phyloP scores from a whole-genome alignment of 352 stramenopile species.

The Globisporangium barbulae region DNA sequence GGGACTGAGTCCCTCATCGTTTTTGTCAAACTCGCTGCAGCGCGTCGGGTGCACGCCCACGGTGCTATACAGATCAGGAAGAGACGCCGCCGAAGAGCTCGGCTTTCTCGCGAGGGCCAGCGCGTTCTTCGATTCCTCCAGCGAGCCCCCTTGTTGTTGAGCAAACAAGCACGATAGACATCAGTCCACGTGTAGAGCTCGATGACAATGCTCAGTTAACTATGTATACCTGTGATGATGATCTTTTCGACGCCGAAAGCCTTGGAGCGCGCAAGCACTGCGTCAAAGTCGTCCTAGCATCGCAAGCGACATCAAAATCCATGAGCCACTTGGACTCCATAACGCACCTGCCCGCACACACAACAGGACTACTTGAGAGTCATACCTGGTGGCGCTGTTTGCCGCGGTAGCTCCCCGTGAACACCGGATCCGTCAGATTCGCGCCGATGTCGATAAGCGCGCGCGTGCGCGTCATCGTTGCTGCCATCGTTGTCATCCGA shows the following conservation, averaged over 20 bases:
- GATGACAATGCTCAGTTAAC: not conserved
- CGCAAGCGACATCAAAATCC: not conserved
- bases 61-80: conserved; percentile 53
- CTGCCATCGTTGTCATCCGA: conserved; percentile 9
- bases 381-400: conserved; percentile 86
- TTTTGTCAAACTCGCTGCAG: conserved; percentile 85
- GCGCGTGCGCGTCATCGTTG: not conserved
- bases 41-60: conserved; percentile 92
- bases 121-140: conserved; percentile 38
- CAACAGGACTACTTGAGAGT: not conserved
- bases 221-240: conserved; percentile 78
- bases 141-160: conserved; percentile 25
- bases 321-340: not conserved
- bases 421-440: conserved; percentile 93
- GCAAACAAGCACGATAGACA: not conserved
- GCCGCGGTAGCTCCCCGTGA: conserved; percentile 87
- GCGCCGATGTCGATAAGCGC: conserved; percentile 92
- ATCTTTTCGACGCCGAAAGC: conserved; percentile 87
- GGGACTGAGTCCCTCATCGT: conserved; percentile 40
- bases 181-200: not conserved
- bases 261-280: conserved; percentile 85
- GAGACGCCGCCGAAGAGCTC: not conserved
- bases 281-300: conserved; percentile 28
- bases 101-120: conserved; percentile 28
- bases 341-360: not conserved